Percentiles rank a stretch among this genome's conserved stretches.
Evolutionary conservation across 139 green algal species (phyloP).

Genomic region (Chloropicon primus): DNA sequence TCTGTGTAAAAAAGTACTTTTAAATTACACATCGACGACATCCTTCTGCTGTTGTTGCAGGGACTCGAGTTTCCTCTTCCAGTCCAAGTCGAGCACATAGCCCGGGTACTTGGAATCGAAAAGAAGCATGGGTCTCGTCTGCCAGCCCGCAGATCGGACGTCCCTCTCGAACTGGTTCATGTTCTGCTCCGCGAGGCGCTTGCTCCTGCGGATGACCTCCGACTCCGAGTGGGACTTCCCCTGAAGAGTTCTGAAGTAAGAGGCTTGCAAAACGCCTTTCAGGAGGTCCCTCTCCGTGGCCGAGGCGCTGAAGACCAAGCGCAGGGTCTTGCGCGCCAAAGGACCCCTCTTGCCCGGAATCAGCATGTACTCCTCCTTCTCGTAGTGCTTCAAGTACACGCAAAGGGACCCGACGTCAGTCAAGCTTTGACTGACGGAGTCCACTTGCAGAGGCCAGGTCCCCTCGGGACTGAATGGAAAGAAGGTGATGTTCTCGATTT

Average conservation of each 20-base stretch:
- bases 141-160: not conserved
- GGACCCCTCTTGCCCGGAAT: not conserved
- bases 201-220: not conserved
- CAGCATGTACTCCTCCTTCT: not conserved
- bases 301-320: not conserved
- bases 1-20: too few relatives aligned
- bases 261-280: not conserved
- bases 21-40: too few relatives aligned
- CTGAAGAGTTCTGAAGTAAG: not conserved
- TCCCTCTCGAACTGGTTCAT: not conserved
- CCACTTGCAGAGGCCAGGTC: not conserved
- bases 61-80: not conserved
- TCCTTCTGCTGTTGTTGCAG: too few relatives aligned
- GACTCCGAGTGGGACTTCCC: not conserved
- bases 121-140: not conserved
- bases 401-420: not conserved
- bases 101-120: not conserved
- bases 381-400: not conserved
- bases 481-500: slow-evolving; percentile 1
- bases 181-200: not conserved
- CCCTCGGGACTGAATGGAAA: not conserved
- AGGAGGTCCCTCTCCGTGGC: not conserved
- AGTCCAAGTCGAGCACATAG: not conserved
- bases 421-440: not conserved
- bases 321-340: not conserved